phyloP scores from a whole-genome alignment of 805 yeast species.

The Saccharomycopsis babjevae region DNA sequence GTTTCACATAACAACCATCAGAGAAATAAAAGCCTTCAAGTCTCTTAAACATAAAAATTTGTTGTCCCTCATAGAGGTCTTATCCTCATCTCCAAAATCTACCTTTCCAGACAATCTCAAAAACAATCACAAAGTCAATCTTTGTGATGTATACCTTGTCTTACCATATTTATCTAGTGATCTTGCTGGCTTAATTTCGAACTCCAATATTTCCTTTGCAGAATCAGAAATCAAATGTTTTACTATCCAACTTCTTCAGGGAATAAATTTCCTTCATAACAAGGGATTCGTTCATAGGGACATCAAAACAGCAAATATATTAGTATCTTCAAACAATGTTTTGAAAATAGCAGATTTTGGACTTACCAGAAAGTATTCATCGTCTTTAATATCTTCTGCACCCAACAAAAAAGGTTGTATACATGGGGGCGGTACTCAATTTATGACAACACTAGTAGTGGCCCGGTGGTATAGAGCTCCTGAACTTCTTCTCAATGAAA shows the following conservation, averaged over 20 bases:
- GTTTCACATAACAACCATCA: constrained; percentile 88
- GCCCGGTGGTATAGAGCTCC: constrained; percentile 98
- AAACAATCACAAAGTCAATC: neutral
- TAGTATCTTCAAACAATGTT: constrained; percentile 65
- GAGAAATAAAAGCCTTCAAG: constrained; percentile 82
- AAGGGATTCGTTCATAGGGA: constrained; percentile 68
- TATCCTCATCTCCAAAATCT: constrained; percentile 22
- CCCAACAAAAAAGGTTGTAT: constrained; percentile 32
- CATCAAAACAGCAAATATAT: constrained; percentile 90
- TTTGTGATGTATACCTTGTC: constrained; percentile 41
- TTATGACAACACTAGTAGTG: constrained; percentile 67
- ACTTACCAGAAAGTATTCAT: constrained; percentile 67
- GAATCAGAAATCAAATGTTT: constrained; percentile 74
- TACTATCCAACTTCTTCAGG: constrained; percentile 66
- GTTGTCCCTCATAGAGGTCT: constrained; percentile 69
- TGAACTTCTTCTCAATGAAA: constrained; percentile 78
- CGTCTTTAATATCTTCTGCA: constrained; percentile 26
- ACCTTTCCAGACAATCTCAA: constrained; percentile 20
- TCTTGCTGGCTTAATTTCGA: constrained; percentile 79
- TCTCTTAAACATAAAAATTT: constrained; percentile 59
- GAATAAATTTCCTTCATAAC: constrained; percentile 72
- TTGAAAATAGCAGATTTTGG: constrained; percentile 95
- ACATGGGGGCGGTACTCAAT: constrained; percentile 25
- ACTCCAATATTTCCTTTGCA: constrained; percentile 52
- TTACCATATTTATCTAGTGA: constrained; percentile 90